phyloP scores from a whole-genome alignment of 1,139 yeast genomes.

The Yamadazyma pseudoaaseri region DNA sequence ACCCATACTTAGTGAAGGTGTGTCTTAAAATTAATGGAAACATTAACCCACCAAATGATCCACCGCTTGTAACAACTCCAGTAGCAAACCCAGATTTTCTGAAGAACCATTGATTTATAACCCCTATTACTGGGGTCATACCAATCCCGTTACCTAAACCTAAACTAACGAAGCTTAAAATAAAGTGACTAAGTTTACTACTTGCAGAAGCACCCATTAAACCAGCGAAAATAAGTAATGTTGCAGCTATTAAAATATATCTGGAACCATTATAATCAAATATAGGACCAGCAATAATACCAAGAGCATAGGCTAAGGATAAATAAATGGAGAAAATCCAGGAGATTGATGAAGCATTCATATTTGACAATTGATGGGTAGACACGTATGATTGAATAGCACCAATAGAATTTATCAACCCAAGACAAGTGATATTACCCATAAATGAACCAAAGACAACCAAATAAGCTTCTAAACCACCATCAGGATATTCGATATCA shows the following conservation, averaged over 20 bases:
- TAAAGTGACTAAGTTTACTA: constrained; percentile 31
- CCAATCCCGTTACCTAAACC: constrained; percentile 36
- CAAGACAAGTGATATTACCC: constrained; percentile 56
- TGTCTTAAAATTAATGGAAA: constrained; percentile 34
- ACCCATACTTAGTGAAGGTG: constrained; percentile 30
- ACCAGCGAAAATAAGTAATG: constrained; percentile 28
- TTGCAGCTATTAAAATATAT: constrained; percentile 24
- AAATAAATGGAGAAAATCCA: constrained; percentile 42
- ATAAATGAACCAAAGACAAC: constrained; percentile 64
- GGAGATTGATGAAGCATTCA: constrained; percentile 42
- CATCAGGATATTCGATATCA: constrained; percentile 52
- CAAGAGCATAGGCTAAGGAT: constrained; percentile 29
- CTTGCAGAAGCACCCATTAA: constrained; percentile 34
- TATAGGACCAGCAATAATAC: constrained; percentile 35
- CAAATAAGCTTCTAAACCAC: constrained; percentile 55
- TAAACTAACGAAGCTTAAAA: constrained; percentile 32
- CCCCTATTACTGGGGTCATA: constrained; percentile 38
- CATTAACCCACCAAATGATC: constrained; percentile 38
- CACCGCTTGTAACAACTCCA: constrained; percentile 40
- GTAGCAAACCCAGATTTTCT: constrained; percentile 33
- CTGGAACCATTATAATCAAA: constrained; percentile 36
- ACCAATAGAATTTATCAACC: constrained; percentile 59
- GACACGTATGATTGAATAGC: constrained; percentile 60
- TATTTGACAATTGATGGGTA: constrained; percentile 46
- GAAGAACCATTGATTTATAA: constrained; percentile 39